Evolutionary conservation across 257 asterid species (phyloP), one percentile per base, ranked within the genome.

Genomic region (Nicotiana knightiana): DNA sequence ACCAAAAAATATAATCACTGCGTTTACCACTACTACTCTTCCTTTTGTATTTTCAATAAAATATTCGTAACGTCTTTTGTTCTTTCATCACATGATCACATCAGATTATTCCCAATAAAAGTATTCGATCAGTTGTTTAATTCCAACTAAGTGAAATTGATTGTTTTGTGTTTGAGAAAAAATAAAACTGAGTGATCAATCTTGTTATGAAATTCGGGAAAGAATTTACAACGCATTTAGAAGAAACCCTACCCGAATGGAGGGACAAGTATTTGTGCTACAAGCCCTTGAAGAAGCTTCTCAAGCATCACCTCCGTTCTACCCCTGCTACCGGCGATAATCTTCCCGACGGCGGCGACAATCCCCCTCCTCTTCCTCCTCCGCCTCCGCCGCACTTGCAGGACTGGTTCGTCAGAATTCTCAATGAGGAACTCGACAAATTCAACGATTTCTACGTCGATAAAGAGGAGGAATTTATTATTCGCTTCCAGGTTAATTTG

Each of bases 371-470:
- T 48, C 62, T 43, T 43, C 51, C 51, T 9, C 51, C 84, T 43
- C 83, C 77, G 79, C 84, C 88, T 77, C 21, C 82, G 81, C 87
- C 85, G 53, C 90, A 85, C 82, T 83, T 89, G 12, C 94, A 90
- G 81, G 94, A 86, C 5, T 91, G 97, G 98, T 94, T 96, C 81
- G 87, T 94, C 76, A 85, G 87, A 75, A 83, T 90, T 85, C 97
- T 94, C 28, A 81, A 81, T 65, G 92, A 87, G 81, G 98, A 96
- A 82, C 90, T 96, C 55, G 91, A 92, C 70, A 96, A 96, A 91
- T 91, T 96, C 89, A 93, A 94, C 87, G 96, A 94, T 88, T 96
- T 96, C 87, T 96, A 91, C 92, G 98, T 96, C 89, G 98, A 92
- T 75, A 93, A 90, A 91, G 99, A 96, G 91, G 98, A 91, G 85